Base-by-base conservation (phyloP, 192 early-diverging fungal species). In the Backusella sp. region DNA sequence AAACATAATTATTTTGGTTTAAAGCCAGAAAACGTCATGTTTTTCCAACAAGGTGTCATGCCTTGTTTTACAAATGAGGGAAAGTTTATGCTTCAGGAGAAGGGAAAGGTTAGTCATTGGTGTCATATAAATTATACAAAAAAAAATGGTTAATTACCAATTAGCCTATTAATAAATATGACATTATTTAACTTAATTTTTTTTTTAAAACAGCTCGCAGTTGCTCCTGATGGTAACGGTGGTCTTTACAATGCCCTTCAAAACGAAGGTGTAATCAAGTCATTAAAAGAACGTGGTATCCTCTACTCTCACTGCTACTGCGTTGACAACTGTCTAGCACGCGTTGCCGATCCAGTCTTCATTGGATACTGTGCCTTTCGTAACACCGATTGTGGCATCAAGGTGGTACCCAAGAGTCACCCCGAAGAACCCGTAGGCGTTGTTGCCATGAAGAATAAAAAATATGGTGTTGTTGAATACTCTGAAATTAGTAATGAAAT, bases 301-400 rank as follows among this genome's bases (percentile, higher is more conserved):
- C 88, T 91, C 68, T 95, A 94, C 76, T 83, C 93, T 19, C 96
- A 97, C 83, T 90, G 90, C 46, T 97, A 96, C 87, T 96, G 94
- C 76, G 96, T 98, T 46, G 96, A 98, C 85, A 98, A 98, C 83
- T 94, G 95, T 76, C 86, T 96, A 59, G 94, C 95, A 75, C 90
- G 91, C 23, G 93, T 98, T 9, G 95, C 95, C 5, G 95, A 97
- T 80, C 96, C 96, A 5, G 85, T 94, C 11, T 96, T 96, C 67
- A 84, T 97, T 68, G 96, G 94, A 15, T 96, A 95, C 83, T 92
- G 90, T 66, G 85, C 93, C 14, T 84, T 82, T 30, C 87, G 90
- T 68, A 85, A 89, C 49, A 93, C 95, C 66, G 93, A 95, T 66
- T 95, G 94, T 82, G 95, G 96, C 35, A 92, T 90, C 77, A 95